Evolutionary conservation across 257 asterid species (phyloP), one percentile per base, ranked within the genome.

Genomic region (Jacaranda mimosifolia): DNA sequence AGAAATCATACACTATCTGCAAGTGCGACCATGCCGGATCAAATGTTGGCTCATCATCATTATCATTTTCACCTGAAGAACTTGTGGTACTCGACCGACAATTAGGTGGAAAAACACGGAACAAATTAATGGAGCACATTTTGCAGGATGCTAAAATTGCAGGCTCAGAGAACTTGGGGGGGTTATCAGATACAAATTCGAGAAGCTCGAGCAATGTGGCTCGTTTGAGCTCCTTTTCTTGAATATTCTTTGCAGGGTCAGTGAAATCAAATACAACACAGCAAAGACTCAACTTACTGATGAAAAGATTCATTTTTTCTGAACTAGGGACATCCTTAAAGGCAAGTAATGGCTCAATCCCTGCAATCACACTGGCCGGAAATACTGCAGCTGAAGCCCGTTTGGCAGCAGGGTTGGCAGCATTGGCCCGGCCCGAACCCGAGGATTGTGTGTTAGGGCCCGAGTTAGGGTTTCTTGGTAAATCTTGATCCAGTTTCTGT

Each of bases 1-100:
- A 77, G 81, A 94, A 83, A 71, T 92, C 98, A 49, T 90, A 94
- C 19, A 88, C 92, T 67, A 94, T 75, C 87, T 87, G 97, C 85
- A 94, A 81, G 83, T 94, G 96, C 3, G 92, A 66, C 98, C 98
- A 94, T 0, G 96, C 92, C 0, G 96, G 98, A 67, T 94, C 97
- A 58, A 91, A 94, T 19, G 82, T 68, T 21, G 97, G 94, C 70
- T 90, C 97, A 4, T 84, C 97, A 6, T 88, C 93, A 51, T 77
- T 82, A 21, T 90, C 97, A 49, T 88, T 84, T 78, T 88, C 92
- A 59, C 84, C 83, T 5, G 81, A 76, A 65, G 81, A 76, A 65
- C 70, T 73, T 1, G 67, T 51, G 74, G 65, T 63, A 52, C 69
- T 78, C 0, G 86, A 81, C 72, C 89, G 84, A 73, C 77, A 72